Conservation (phyloP, 1,284 basidiomycete genomes). For the Naganishia sp. region DNA sequence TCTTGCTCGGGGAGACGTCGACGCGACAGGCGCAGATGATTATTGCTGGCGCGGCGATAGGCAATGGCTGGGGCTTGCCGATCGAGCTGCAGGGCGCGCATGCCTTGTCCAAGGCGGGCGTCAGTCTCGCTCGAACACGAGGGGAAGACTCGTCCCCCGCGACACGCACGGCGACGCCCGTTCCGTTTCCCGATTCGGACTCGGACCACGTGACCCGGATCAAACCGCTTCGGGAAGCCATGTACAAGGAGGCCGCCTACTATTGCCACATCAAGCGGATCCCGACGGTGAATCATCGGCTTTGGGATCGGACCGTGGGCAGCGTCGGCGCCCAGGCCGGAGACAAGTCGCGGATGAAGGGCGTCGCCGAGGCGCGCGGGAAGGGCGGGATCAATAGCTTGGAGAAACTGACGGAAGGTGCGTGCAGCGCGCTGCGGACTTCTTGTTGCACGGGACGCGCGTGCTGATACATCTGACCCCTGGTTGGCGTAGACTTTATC, state of each 20-base stretch:
- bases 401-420: conserved; percentile 71
- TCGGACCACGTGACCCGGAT: conserved; percentile 56
- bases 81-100: conserved; percentile 63
- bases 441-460: neutral
- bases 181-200: neutral
- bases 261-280: conserved; percentile 43
- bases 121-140: neutral
- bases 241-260: conserved; percentile 69
- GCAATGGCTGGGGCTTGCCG: conserved; percentile 73
- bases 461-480: neutral
- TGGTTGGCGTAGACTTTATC: conserved; percentile 68
- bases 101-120: conserved; percentile 10
- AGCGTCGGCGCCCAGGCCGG: conserved; percentile 55
- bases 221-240: conserved; percentile 72
- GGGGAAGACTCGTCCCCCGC: conserved; percentile 6
- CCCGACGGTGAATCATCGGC: conserved; percentile 70
- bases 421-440: conserved; percentile 13
- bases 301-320: conserved; percentile 58
- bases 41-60: conserved; percentile 73
- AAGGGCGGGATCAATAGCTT: conserved; percentile 59
- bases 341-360: conserved; percentile 52
- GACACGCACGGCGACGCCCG: conserved; percentile 7
- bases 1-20: conserved; percentile 76
- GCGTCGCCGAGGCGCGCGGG: conserved; percentile 55
- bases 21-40: conserved; percentile 76